Conservation (phyloP, 2,329 filamentous ascomycete genomes). For the Aspergillus fijiensis region DNA sequence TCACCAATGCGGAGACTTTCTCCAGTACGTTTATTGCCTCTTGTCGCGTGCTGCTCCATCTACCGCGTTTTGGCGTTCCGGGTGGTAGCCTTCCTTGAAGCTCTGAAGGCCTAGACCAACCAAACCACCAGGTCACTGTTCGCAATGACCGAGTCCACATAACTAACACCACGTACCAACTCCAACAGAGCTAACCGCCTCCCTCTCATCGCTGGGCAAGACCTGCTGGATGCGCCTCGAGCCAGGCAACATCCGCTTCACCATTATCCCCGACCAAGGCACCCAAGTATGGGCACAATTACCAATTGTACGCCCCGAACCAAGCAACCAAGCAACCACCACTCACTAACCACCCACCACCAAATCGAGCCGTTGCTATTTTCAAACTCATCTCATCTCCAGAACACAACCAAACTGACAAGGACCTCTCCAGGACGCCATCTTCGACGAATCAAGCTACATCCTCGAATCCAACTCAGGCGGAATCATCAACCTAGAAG, state of each 20-base stretch:
- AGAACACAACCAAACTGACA: background rate
- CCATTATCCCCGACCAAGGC: conserved; percentile 89
- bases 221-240: conserved; percentile 89
- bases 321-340: background rate
- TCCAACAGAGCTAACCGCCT: conserved; percentile 59
- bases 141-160: conserved; percentile 13
- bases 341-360: background rate
- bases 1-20: conserved; percentile 44
- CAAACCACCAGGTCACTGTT: conserved; percentile 13
- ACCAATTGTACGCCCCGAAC: conserved; percentile 31
- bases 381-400: no score
- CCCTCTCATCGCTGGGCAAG: conserved; percentile 68
- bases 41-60: background rate
- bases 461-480: conserved; percentile 86
- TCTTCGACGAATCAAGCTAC: conserved; percentile 77
- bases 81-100: background rate
- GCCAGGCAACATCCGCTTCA: conserved; percentile 85
- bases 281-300: conserved; percentile 94
- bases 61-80: background rate
- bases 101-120: background rate
- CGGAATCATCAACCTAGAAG: conserved; percentile 85
- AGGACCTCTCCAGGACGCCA: conserved; percentile 60
- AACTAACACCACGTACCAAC: conserved; percentile 8
- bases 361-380: no score
- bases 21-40: conserved; percentile 44